These are phyloP conservation scores for Starmerella asiatica DNA, from an alignment of 805 yeast genomes.

Conservation along the genomic window DNA sequence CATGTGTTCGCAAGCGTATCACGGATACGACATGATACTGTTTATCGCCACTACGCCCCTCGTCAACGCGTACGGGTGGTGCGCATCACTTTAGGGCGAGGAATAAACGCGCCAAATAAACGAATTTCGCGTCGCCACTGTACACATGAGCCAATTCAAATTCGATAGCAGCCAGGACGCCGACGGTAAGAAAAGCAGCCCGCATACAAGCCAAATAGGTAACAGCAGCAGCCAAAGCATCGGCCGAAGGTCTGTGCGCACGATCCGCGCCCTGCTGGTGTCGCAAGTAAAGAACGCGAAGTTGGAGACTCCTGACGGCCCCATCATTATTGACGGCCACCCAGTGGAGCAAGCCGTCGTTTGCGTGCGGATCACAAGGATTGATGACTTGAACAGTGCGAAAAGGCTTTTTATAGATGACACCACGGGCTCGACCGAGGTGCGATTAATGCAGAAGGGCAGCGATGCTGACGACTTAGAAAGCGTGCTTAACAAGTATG, in stretches of 20 bases:
- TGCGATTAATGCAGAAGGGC: conserved; percentile 31
- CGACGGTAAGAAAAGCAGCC: background rate
- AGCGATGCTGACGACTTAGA: conserved; percentile 26
- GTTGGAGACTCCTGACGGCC: conserved; percentile 42
- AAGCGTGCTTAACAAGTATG: conserved; percentile 37
- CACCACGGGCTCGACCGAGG: conserved; percentile 49
- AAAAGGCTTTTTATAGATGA: conserved; percentile 44
- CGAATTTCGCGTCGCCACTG: background rate
- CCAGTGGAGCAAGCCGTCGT: conserved; percentile 42
- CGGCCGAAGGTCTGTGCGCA: background rate
- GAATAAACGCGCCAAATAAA: background rate
- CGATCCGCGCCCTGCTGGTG: conserved; percentile 44
- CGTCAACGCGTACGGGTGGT: no score
- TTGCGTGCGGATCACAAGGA: conserved; percentile 45
- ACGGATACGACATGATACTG: no score
- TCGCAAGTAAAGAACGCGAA: conserved; percentile 44
- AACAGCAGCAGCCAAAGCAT: background rate
- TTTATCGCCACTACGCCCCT: no score
- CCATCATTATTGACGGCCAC: conserved; percentile 39
- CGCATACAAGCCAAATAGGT: background rate
- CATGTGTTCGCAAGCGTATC: no score
- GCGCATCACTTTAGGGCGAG: background rate
- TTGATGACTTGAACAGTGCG: conserved; percentile 31
- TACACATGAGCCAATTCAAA: background rate
- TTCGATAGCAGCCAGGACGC: background rate